These are phyloP conservation scores for Mucor irregularis DNA, from an alignment of 371 early-diverging fungal genomes.

Conservation along the genomic window DNA sequence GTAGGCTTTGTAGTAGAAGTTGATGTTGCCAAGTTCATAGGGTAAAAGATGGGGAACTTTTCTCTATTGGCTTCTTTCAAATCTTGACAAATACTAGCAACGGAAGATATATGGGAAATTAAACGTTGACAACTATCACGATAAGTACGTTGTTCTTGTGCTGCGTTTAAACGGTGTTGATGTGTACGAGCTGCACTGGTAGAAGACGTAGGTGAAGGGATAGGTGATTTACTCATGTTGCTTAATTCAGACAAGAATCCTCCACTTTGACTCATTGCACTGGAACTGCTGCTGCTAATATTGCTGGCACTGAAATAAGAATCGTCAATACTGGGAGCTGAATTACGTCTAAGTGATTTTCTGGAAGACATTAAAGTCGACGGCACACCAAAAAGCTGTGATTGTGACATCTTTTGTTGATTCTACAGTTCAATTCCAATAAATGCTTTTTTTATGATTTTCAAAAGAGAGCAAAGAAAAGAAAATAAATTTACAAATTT, in stretches of 20 bases:
- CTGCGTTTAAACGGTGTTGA: constrained; percentile 47
- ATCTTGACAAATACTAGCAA: constrained; percentile 59
- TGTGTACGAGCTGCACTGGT: constrained; percentile 35
- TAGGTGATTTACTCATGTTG: constrained; percentile 12
- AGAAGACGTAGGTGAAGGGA: constrained; percentile 27
- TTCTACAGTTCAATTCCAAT: too few species aligned
- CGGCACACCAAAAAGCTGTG: constrained; percentile 15
- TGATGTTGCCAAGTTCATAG: constrained; percentile 33
- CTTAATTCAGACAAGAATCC: constrained; percentile 5
- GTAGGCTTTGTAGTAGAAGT: constrained; percentile 20
- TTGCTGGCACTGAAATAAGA: constrained; percentile 14
- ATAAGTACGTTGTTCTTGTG: constrained; percentile 65
- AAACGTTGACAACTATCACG: constrained; percentile 74
- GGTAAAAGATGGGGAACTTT: constrained; percentile 69
- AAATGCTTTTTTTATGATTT: not conserved
- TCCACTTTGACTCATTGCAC: too few species aligned
- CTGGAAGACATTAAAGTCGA: constrained; percentile 13
- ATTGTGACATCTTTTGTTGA: constrained; percentile 11
- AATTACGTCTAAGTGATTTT: constrained; percentile 32
- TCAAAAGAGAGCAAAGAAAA: not conserved
- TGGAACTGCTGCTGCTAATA: not conserved
- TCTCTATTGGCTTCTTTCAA: constrained; percentile 64
- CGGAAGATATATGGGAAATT: constrained; percentile 57
- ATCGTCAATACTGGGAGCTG: constrained; percentile 34
- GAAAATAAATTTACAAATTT: constrained; percentile 25